A percentile compares a stretch with the other conserved stretches of the same genome.
phyloP scores from a whole-genome alignment of 2,329 filamentous ascomycete species.

The Apiospora arundinis region DNA sequence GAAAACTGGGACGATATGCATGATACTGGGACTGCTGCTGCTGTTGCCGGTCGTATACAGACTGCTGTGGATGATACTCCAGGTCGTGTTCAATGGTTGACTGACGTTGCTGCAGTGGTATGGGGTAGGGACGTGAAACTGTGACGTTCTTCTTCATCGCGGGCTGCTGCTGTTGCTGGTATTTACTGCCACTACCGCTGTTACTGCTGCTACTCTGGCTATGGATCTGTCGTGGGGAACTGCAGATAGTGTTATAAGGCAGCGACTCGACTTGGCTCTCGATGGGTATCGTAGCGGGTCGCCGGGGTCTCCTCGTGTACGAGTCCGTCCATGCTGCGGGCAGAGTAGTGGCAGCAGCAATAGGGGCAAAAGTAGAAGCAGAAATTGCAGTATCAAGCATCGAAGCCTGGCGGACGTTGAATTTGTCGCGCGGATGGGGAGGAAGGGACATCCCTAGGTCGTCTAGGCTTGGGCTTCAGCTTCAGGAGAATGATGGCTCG shows the following conservation, averaged over 20 bases:
- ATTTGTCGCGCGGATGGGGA: background rate
- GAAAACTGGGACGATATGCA: background rate
- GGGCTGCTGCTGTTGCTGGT: background rate
- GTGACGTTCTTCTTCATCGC: background rate
- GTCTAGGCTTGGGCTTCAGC: constrained; percentile 4
- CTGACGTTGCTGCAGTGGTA: background rate
- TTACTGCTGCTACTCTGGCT: background rate
- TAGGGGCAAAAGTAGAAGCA: background rate
- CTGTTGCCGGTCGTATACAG: background rate
- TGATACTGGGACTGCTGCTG: background rate
- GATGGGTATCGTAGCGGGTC: background rate
- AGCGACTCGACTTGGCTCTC: background rate
- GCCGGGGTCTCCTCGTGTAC: background rate
- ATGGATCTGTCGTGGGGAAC: background rate
- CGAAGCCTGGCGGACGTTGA: background rate
- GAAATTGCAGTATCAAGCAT: background rate
- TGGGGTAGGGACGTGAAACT: background rate
- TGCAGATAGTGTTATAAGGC: background rate
- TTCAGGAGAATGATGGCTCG: background rate
- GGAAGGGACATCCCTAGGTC: background rate
- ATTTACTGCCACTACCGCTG: no score
- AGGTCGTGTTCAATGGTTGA: background rate
- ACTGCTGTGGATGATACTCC: background rate
- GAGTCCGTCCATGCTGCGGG: background rate
- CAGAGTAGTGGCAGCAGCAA: background rate